A percentile compares a stretch with the other conserved stretches of the same genome.
These are phyloP conservation scores for Cercophora newfieldiana DNA, from an alignment of 495 filamentous ascomycete species.

Conservation along the genomic window DNA sequence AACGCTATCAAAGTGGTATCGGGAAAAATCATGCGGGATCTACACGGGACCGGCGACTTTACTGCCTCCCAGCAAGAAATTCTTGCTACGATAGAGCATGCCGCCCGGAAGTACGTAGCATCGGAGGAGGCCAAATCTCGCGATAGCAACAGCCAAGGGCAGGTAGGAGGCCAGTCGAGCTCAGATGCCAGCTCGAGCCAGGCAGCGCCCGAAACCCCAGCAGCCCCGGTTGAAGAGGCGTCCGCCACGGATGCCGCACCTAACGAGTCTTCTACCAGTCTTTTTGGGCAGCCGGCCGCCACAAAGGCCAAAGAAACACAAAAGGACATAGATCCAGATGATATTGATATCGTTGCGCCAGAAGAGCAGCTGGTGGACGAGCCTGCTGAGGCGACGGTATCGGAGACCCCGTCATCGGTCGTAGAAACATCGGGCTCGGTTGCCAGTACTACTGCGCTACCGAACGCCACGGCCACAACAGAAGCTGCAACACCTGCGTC, in stretches of 20 bases:
- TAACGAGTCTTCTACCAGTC: constrained; percentile 15
- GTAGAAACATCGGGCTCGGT: neutral
- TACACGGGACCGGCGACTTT: constrained; percentile 32
- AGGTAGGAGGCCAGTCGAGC: constrained; percentile 6
- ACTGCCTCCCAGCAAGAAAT: constrained; percentile 37
- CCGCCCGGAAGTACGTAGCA: constrained; percentile 47
- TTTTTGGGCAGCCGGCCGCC: constrained; percentile 19
- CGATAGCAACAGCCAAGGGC: constrained; percentile 11
- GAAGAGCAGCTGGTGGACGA: constrained; percentile 42
- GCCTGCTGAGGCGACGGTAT: constrained; percentile 18
- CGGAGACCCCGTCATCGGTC: neutral
- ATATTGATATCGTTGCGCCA: constrained; percentile 41
- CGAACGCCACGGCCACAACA: neutral
- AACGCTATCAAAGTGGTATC: constrained; percentile 42
- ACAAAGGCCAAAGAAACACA: constrained; percentile 25
- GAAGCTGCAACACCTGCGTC: neutral
- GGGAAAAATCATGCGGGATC: constrained; percentile 34
- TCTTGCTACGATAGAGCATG: constrained; percentile 45
- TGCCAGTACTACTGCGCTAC: neutral
- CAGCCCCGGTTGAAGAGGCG: neutral
- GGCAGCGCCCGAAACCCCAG: neutral
- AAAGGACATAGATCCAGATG: constrained; percentile 43
- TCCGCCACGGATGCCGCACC: constrained; percentile 22
- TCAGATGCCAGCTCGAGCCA: constrained; percentile 13
- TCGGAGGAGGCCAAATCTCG: constrained; percentile 30